Percentiles rank a stretch among this genome's conserved stretches.
phyloP scores from a whole-genome alignment of 1,284 basidiomycete genomes.

The Rhodotorula sp. region DNA sequence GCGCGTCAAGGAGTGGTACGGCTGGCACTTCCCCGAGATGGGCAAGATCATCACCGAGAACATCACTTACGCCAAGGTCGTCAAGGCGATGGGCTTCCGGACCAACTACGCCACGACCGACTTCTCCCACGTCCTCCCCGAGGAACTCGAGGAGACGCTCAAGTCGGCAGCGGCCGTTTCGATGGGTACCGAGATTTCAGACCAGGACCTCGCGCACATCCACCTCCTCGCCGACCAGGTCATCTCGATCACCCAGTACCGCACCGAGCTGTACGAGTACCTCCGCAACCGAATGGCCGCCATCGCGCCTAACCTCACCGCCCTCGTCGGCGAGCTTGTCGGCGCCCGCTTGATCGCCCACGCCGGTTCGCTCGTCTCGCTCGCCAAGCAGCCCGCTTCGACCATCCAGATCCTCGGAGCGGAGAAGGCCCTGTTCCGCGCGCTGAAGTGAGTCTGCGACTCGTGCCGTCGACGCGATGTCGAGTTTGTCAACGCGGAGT shows the following conservation, averaged over 20 bases:
- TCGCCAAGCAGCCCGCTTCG: conserved; percentile 97
- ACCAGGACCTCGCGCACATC: conserved; percentile 92
- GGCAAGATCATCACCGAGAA: conserved; percentile 97
- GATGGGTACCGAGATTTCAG: conserved; percentile 98
- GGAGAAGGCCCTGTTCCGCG: conserved; percentile 96
- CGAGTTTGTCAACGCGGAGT: no score
- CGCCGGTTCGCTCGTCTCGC: conserved; percentile 93
- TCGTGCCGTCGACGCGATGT: background rate
- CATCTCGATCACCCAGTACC: conserved; percentile 74
- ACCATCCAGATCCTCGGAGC: conserved; percentile 98
- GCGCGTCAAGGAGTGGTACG: conserved; percentile 99
- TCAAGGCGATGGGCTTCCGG: conserved; percentile 88
- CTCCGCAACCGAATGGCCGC: conserved; percentile 97
- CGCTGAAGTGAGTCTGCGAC: conserved; percentile 62
- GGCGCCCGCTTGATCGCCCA: conserved; percentile 94
- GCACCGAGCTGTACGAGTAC: conserved; percentile 85
- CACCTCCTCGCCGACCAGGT: conserved; percentile 95
- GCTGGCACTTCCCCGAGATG: conserved; percentile 99
- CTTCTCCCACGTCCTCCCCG: conserved; percentile 85
- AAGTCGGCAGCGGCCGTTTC: conserved; percentile 93
- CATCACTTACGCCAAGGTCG: conserved; percentile 89
- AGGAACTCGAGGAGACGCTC: conserved; percentile 86
- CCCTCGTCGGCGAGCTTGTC: conserved; percentile 90
- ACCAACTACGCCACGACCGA: conserved; percentile 85
- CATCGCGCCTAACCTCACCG: conserved; percentile 92